Percentiles rank a stretch among this genome's conserved stretches.
Conservation (phyloP, 495 filamentous ascomycete genomes). For the Penicillium angulare region DNA sequence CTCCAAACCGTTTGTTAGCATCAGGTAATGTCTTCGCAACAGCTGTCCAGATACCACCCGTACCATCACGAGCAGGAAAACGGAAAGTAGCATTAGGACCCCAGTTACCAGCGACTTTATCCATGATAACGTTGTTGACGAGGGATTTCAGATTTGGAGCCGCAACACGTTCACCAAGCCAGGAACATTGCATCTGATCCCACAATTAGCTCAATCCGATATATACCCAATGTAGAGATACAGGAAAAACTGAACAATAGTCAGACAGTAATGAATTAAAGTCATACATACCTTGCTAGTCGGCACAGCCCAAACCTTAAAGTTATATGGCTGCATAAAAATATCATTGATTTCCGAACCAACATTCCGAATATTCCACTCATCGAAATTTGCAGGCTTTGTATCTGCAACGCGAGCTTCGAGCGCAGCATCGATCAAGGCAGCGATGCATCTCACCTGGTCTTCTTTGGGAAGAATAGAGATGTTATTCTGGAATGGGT, state of each 20-base stretch:
- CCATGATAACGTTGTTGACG: slow-evolving; percentile 89
- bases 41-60: slow-evolving; percentile 98
- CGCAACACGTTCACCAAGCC: slow-evolving; percentile 98
- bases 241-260: too few species aligned
- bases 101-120: slow-evolving; percentile 97
- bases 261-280: too few species aligned
- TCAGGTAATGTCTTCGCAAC: slow-evolving; percentile 91
- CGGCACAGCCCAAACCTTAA: slow-evolving; percentile 99
- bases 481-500: slow-evolving; percentile 99
- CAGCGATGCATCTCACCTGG: slow-evolving; percentile 91
- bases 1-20: slow-evolving; percentile 86
- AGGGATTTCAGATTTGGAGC: slow-evolving; percentile 95
- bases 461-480: slow-evolving; percentile 97
- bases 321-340: slow-evolving; percentile 99
- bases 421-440: slow-evolving; percentile 93
- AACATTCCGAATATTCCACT: slow-evolving; percentile 95
- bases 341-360: slow-evolving; percentile 86
- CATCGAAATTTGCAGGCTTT: slow-evolving; percentile 95
- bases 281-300: slow-evolving; percentile 85
- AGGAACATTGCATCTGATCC: slow-evolving; percentile 99
- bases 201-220: too few species aligned
- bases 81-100: slow-evolving; percentile 98
- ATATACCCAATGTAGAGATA: neutral
- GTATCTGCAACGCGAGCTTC: slow-evolving; percentile 80
- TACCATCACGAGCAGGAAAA: slow-evolving; percentile 93